phyloP scores from a whole-genome alignment of 1,284 basidiomycete genomes.

The Malassezia equina region DNA sequence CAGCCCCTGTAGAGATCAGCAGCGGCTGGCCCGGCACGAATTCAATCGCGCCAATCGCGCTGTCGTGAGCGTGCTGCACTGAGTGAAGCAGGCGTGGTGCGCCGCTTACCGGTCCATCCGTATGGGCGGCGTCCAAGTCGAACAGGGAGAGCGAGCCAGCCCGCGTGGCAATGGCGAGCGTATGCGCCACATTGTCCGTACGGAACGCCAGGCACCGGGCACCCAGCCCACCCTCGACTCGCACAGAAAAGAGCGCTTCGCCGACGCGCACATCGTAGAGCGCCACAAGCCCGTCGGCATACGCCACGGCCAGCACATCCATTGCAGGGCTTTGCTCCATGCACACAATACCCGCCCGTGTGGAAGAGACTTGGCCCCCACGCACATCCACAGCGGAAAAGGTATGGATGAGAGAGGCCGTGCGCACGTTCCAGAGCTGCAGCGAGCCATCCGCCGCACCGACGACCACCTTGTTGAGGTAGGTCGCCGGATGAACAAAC shows the following conservation, averaged over 20 bases:
- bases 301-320: constrained; percentile 85
- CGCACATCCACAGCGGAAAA: constrained; percentile 38
- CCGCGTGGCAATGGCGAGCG: constrained; percentile 37
- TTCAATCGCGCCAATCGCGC: constrained; percentile 30
- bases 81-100: constrained; percentile 35
- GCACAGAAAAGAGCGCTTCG: constrained; percentile 65
- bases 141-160: constrained; percentile 42
- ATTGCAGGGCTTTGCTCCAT: constrained; percentile 87
- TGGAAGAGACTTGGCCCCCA: constrained; percentile 10
- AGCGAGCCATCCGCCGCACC: constrained; percentile 70
- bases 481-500: constrained; percentile 86
- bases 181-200: constrained; percentile 58
- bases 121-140: constrained; percentile 29
- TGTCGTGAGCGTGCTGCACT: constrained; percentile 41
- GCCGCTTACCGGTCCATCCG: background rate
- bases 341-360: constrained; percentile 34
- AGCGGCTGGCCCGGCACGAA: constrained; percentile 37
- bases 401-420: constrained; percentile 51
- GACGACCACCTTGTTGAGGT: constrained; percentile 88
- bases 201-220: constrained; percentile 70
- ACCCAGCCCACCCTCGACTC: constrained; percentile 54
- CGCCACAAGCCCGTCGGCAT: constrained; percentile 72
- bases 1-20: constrained; percentile 33
- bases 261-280: constrained; percentile 83
- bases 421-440: constrained; percentile 84